Evolutionary conservation across 257 asterid species (phyloP), one percentile per base, ranked within the genome.

Genomic region (Solanum gracilifrons): DNA sequence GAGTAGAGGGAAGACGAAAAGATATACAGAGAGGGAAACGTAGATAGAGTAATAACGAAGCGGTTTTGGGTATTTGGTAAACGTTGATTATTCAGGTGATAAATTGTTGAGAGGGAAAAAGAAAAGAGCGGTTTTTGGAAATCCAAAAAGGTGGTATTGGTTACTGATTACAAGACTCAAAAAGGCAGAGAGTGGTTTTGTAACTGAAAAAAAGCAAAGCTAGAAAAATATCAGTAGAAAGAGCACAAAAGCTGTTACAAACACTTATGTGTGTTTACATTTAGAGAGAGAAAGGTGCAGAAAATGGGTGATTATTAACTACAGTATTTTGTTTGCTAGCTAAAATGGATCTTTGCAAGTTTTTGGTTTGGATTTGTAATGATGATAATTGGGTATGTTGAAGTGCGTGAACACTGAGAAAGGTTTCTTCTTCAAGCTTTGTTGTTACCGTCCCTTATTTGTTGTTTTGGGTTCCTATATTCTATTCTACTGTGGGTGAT

Each of bases 191-290:
- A 88, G 94, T 88, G 93, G 97, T 92, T 90, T 95, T 91, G 95
- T 94, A 95, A 95, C 98, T 90, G 96, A 92, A 91, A 92, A 92
- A 96, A 88, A 94, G 88, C 93, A 90, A 94, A 89, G 87, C 82
- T 27, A 3, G 5, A 13, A 68, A 68, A 6, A 68, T 6, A 68
- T 27, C 23, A 68, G 77, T 71, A 41, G 85, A 75, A 88, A 89
- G 91, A 91, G 86, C 62, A 33, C 62, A 35, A 86, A 85, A 86
- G n/a, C 92, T 86, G 92, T 90, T 92, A 92, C 92, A 86, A 62
- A 51, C 87, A 41, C 87, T 80, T 72, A 41, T 41, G 62, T 86
- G 89, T 85, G 88, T 48, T 41, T 84, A 77, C 80, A 39, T 23
- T 87, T 68, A 60, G 82, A 87, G 89, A 75, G 87, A 77, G 82